Conservation (phyloP, 2,329 filamentous ascomycete species). For the Hymenoscyphus linearis region DNA sequence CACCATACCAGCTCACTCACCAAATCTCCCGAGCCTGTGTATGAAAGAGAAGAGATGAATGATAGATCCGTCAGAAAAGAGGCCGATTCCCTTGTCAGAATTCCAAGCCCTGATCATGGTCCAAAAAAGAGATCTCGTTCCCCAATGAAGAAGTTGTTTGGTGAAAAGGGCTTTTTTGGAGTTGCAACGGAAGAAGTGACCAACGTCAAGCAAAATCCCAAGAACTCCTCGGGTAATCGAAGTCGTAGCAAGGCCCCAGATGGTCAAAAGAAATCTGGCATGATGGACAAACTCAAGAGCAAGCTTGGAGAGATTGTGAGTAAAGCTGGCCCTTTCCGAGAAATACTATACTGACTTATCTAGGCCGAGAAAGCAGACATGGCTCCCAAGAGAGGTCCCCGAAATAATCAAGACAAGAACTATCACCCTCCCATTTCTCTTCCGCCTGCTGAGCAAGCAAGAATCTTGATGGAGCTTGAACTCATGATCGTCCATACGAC, state of each 20-base stretch:
- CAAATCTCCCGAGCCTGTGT: constrained; percentile 16
- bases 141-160: constrained; percentile 33
- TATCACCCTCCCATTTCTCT: constrained; percentile 26
- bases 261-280: constrained; percentile 19
- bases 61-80: neutral
- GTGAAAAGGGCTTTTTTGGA: constrained; percentile 31
- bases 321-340: neutral
- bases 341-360: constrained; percentile 1
- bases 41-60: constrained; percentile 18
- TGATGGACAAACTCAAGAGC: constrained; percentile 28
- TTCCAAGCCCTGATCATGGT: neutral
- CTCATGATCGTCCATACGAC: constrained; percentile 29
- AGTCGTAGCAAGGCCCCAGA: constrained; percentile 12
- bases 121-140: constrained; percentile 28
- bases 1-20: constrained; percentile 17
- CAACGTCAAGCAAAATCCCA: constrained; percentile 9
- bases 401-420: constrained; percentile 13
- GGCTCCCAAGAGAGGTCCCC: constrained; percentile 11
- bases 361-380: constrained; percentile 31
- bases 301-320: constrained; percentile 31
- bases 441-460: constrained; percentile 26
- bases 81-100: neutral
- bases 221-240: constrained; percentile 10
- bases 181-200: constrained; percentile 19
- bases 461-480: constrained; percentile 29